Base-by-base conservation (phyloP, 441 rosid species). In the Melastoma candidum region DNA sequence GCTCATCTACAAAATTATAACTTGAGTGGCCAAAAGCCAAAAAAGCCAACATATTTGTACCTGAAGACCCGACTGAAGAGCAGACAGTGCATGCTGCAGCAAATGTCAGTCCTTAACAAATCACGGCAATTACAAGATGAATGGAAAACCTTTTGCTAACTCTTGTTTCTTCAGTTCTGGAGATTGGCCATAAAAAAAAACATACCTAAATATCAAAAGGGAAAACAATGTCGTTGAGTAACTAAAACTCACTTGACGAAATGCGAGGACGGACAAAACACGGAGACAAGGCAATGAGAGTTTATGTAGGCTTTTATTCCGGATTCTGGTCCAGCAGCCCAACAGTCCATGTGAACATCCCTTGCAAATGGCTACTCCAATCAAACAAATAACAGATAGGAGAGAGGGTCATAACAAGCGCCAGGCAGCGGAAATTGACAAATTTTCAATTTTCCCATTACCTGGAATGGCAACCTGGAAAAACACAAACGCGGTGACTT, bases 241-340 rank as follows among this genome's bases (percentile, higher is more conserved):
- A 64, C 22, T 17, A n/a, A 51, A 48, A 41, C 46, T 10, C 29
- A 47, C 22, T 46, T 22, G 54, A 50, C 2, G 3, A 12, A 47
- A n/a, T 29, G 26, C 29, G n/a, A 48, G 29, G 1, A 36, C 9
- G 0, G 41, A 46, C 47, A 2, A 12, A 46, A 58, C 22, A 41
- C 8, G 32, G 53, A 53, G 58, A 56, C 7, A 9, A 14, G 29
- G 55, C 11, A 32, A 13, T 41, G 41, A 29, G n/a, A 53, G 65
- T 61, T 73, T 92, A 86, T 95, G 76, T 79, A 60, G 98, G 98
- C 77, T 93, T 17, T 93, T 46, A 93, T 83, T 66, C 98, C 98
- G 67, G 98, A 79, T 69, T 88, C 22, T 17, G 1, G 22, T 17
- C 98, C 41, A 93, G 87, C 56, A 93, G 96, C 68, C 97, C 83